phyloP scores from a whole-genome alignment of 2,329 filamentous ascomycete species.

The Xylariaceae sp. region DNA sequence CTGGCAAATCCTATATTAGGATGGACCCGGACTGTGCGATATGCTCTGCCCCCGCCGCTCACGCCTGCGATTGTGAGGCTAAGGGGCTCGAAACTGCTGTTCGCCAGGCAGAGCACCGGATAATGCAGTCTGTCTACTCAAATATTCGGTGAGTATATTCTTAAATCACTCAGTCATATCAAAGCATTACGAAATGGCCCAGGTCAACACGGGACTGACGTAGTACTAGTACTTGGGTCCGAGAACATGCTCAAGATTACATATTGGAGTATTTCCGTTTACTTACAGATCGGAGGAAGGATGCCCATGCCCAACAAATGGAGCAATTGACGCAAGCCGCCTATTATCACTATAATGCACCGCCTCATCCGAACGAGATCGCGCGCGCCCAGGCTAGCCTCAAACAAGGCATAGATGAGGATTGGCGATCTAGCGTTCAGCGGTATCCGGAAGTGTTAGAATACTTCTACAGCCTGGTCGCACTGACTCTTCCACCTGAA shows the following conservation, averaged over 20 bases:
- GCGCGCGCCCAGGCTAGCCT: constrained; percentile 60
- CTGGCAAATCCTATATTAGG: constrained; percentile 50
- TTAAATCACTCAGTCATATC: too few relatives aligned
- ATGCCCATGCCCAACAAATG: constrained; percentile 51
- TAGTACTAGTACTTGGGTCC: constrained; percentile 55
- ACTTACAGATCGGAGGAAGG: constrained; percentile 58
- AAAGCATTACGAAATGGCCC: too few relatives aligned
- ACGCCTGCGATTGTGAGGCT: constrained; percentile 62
- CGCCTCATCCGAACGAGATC: constrained; percentile 60
- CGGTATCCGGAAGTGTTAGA: constrained; percentile 78
- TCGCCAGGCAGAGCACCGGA: constrained; percentile 57
- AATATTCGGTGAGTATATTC: constrained; percentile 55
- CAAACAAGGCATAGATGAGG: constrained; percentile 72
- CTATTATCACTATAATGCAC: constrained; percentile 54
- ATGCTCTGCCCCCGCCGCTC: constrained; percentile 55
- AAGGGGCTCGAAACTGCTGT: constrained; percentile 61
- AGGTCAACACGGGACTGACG: constrained; percentile 16
- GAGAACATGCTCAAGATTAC: constrained; percentile 62
- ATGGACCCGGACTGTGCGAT: constrained; percentile 70
- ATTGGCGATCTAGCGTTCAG: constrained; percentile 72
- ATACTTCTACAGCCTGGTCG: constrained; percentile 72
- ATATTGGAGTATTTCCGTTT: constrained; percentile 62
- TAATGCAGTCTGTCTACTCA: constrained; percentile 60
- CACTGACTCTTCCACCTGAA: constrained; percentile 61
- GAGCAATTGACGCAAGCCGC: constrained; percentile 53